Evolutionary conservation across 139 green algal genomes (phyloP).

Genomic region (Chlorella vulgaris): DNA sequence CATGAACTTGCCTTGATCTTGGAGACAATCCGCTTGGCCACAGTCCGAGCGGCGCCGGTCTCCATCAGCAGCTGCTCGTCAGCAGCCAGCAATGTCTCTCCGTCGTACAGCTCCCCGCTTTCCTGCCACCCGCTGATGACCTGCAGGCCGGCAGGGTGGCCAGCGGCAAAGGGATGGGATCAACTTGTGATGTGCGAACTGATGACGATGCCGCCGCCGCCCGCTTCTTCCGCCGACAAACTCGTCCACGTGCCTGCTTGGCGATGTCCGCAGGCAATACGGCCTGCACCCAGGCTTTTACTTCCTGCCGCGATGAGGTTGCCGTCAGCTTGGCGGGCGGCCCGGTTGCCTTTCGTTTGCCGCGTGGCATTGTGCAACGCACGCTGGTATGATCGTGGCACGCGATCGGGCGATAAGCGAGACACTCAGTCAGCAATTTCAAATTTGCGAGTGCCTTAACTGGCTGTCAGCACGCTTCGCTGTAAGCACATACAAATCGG

Average conservation of each 20-base stretch:
- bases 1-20: not conserved
- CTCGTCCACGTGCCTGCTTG: not conserved
- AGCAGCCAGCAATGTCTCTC: not conserved
- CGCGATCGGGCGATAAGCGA: too few species aligned
- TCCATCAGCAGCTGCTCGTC: conserved; percentile 18
- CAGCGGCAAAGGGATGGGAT: not conserved
- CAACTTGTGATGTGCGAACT: not conserved
- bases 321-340: not conserved
- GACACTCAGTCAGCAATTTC: too few species aligned
- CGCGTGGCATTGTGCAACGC: conserved; percentile 6
- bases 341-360: not conserved
- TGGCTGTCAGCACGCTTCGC: too few species aligned
- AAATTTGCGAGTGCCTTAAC: too few species aligned
- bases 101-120: not conserved
- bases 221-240: not conserved
- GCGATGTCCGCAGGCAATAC: not conserved
- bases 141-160: not conserved
- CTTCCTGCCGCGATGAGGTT: not conserved
- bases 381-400: too few species aligned
- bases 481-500: too few species aligned
- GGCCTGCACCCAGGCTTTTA: not conserved
- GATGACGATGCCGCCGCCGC: not conserved
- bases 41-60: not conserved
- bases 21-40: not conserved
- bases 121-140: not conserved